Conservation (phyloP, 2,329 filamentous ascomycete genomes). For the Cryphonectria carpinicola region DNA sequence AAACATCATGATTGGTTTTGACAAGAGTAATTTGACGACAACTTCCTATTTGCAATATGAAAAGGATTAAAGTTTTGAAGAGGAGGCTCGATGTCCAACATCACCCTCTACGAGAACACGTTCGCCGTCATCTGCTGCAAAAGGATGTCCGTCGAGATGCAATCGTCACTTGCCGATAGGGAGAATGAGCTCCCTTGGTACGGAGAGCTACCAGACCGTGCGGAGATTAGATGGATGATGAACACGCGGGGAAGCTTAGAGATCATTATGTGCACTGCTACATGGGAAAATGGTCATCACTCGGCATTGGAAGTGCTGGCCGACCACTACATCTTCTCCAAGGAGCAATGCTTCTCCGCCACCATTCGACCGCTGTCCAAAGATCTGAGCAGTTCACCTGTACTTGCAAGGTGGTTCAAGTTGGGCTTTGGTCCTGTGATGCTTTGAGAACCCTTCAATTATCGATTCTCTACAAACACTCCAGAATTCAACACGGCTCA, state of each 20-base stretch:
- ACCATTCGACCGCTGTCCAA: neutral
- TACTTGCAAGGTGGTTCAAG: neutral
- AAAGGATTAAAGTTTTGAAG: too few relatives aligned
- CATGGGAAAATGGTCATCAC: conserved; percentile 1
- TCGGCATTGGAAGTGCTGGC: conserved; percentile 23
- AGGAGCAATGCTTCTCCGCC: neutral
- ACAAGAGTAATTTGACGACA: too few relatives aligned
- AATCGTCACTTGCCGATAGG: neutral
- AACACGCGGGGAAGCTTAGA: neutral
- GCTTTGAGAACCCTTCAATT: neutral
- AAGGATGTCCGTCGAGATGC: neutral
- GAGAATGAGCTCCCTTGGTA: neutral
- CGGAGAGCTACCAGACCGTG: neutral
- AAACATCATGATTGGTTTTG: too few relatives aligned
- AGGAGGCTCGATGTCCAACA: neutral
- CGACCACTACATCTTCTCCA: conserved; percentile 10
- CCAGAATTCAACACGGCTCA: neutral
- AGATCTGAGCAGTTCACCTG: neutral
- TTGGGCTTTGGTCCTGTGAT: neutral
- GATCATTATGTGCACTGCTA: neutral
- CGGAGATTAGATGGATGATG: neutral
- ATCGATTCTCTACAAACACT: neutral
- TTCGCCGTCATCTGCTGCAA: neutral
- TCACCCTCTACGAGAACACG: neutral
- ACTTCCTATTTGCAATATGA: too few relatives aligned